A percentile compares a stretch with the other conserved stretches of the same genome.
phyloP scores from a whole-genome alignment of 2,329 filamentous ascomycete species.

The Beauveria sp. region DNA sequence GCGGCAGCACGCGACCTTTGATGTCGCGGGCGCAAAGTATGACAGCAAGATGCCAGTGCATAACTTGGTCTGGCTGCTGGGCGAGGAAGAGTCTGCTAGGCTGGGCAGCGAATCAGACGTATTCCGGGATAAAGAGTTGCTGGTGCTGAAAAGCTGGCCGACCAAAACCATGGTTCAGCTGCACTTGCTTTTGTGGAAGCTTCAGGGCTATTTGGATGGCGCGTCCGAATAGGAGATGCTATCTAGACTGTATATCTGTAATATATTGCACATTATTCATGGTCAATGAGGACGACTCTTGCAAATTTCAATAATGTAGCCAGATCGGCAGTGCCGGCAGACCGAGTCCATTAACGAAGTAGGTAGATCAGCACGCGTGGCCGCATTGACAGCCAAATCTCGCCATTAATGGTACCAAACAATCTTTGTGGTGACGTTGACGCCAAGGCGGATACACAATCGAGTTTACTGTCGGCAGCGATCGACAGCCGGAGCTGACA shows the following conservation, averaged over 20 bases:
- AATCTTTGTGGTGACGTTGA: neutral
- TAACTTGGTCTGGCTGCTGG: slow-evolving; percentile 44
- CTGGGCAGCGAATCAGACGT: slow-evolving; percentile 28
- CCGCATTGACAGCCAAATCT: neutral
- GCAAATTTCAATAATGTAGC: too few relatives aligned
- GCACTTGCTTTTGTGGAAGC: slow-evolving; percentile 47
- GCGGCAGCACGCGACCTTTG: slow-evolving; percentile 37
- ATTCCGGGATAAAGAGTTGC: slow-evolving; percentile 31
- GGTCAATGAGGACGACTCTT: too few relatives aligned
- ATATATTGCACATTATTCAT: neutral
- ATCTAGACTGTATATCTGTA: neutral
- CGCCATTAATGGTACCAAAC: neutral
- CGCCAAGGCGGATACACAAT: too few relatives aligned
- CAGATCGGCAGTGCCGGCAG: neutral
- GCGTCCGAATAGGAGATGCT: neutral
- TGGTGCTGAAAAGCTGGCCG: slow-evolving; percentile 34
- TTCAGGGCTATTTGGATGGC: slow-evolving; percentile 44
- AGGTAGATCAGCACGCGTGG: neutral
- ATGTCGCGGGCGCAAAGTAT: slow-evolving; percentile 26
- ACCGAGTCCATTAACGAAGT: neutral
- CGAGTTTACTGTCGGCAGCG: neutral
- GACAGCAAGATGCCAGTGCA: slow-evolving; percentile 41
- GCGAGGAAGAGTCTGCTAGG: slow-evolving; percentile 33
- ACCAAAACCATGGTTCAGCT: slow-evolving; percentile 32
- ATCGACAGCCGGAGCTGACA: neutral